Base-by-base conservation (phyloP, 257 asterid genomes). In the Perilla frutescens region DNA sequence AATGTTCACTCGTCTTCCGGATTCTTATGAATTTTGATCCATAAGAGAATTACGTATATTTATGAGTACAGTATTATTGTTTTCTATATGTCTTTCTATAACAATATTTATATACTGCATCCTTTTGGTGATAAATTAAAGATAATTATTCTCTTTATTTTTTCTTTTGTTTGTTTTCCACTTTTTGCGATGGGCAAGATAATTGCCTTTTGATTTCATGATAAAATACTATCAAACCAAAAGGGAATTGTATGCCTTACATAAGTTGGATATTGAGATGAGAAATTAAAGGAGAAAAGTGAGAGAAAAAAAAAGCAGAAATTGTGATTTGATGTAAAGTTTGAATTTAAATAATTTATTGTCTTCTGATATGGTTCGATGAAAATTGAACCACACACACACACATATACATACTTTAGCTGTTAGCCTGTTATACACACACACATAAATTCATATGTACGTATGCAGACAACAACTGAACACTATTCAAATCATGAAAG, bases 221-320 rank as follows among this genome's bases (percentile, higher is more conserved):
- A 60, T 48, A 51, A 59, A 78, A 15, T 53, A 65, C 62, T 31
- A 78, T 44, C 60, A 51, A 56, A 29, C 55, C n/a, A 36, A 73
- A 73, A 41, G 8, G 37, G 71, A 49, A 66, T 66, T 40, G 29
- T 15, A 29, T 77, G 39, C 68, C 60, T 58, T 51, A 47, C 14
- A 13, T 31, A 72, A 72, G 82, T 51, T 59, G 51, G 75, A 67
- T 50, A 66, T 58, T 73, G 65, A 50, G 62, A 48, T 49, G 53
- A 72, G 51, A 31, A 45, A 48, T 34, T 4, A 66, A 43, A 49
- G 8, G 49, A 67, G 20, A 61, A 40, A 58, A 20, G 26, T 20
- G 9, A 10, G 54, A 11, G 26, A 5, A 29, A 20, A 1, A 20
- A 29, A 59, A 67, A 14, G 48, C 37, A 47, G 54, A 32, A 41